Conservation (phyloP, 2,329 filamentous ascomycete genomes). For the Venturia oleaginea region DNA sequence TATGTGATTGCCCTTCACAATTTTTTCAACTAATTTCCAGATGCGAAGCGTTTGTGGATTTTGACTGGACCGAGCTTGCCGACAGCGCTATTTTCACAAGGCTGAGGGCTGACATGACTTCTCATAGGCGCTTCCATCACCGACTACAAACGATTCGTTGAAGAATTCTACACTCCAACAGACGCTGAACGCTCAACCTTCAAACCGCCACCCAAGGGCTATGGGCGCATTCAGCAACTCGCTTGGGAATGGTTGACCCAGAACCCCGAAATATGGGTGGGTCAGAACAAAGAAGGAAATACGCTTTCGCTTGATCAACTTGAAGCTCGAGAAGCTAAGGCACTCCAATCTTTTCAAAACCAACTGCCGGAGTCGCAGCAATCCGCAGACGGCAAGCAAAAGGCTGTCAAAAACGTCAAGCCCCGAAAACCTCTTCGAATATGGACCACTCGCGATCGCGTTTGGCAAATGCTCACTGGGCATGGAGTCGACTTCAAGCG, state of each 20-base stretch:
- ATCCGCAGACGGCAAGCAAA: constrained; percentile 13
- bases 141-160: constrained; percentile 32
- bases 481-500: constrained; percentile 48
- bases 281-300: constrained; percentile 30
- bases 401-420: constrained; percentile 8
- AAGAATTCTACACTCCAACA: constrained; percentile 26
- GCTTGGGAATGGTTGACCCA: constrained; percentile 49
- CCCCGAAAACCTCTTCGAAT: constrained; percentile 29
- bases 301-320: constrained; percentile 32
- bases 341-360: not conserved
- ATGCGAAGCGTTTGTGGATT: not conserved
- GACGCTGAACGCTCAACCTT: constrained; percentile 15
- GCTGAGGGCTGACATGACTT: not conserved
- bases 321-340: constrained; percentile 20
- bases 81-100: not conserved
- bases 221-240: constrained; percentile 43
- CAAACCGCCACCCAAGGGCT: constrained; percentile 27
- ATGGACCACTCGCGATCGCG: constrained; percentile 45
- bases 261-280: constrained; percentile 47
- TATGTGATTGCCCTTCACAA: not conserved
- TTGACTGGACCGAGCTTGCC: not conserved
- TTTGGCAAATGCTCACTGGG: constrained; percentile 52
- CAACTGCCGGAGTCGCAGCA: not conserved
- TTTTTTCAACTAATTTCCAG: not conserved
- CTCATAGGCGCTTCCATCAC: constrained; percentile 30